Base-by-base conservation (phyloP, 352 stramenopile genomes). In the Phytophthora pluvialis region DNA sequence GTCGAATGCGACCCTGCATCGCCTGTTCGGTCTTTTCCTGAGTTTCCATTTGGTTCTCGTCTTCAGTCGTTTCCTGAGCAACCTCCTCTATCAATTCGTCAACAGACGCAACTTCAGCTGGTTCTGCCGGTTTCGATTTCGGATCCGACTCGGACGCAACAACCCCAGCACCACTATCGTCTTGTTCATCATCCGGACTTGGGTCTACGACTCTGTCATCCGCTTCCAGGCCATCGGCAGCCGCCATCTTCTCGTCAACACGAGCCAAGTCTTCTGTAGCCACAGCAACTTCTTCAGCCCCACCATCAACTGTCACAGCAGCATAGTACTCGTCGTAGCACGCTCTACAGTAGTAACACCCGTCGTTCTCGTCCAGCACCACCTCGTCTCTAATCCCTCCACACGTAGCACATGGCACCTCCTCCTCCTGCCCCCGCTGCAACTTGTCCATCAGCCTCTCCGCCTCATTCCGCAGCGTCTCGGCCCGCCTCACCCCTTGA, bases 271-370 rank as follows among this genome's bases (percentile, higher is more conserved):
- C 28, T 10, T 45, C 26, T 26, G 6, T 36, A 64, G 18, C 46
- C 36, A 15, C 7, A 44, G n/a, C 25, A 18, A 29, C 21, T 28
- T 32, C 12, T 28, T 25, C 33, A 21, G 1, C 21, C 21, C 21
- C 21, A 21, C 25, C 33, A 11, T 49, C 21, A 32, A 35, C 31
- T 16, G 13, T 13, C 33, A 60, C 31, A n/a, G 62, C 60, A 42
- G 68, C 73, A 57, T 95, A 93, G 53, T 86, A 95, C 35, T 67
- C 79, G 13, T 92, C 77, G 42, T 81, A 95, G 54, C 86, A 93
- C 28, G 39, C 36, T 15, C 74, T 67, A 53, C 86, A 94, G 58
- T 94, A 94, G n/a, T 54, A 59, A 21, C 83, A 86, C 4, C 78
- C 83, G 47, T 94, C 83, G 18, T 74, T 78, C 32, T 83, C 69